A percentile compares a stretch with the other conserved stretches of the same genome.
Conservation (phyloP, 1,284 basidiomycete genomes). For the Naganishia liquefaciens region DNA sequence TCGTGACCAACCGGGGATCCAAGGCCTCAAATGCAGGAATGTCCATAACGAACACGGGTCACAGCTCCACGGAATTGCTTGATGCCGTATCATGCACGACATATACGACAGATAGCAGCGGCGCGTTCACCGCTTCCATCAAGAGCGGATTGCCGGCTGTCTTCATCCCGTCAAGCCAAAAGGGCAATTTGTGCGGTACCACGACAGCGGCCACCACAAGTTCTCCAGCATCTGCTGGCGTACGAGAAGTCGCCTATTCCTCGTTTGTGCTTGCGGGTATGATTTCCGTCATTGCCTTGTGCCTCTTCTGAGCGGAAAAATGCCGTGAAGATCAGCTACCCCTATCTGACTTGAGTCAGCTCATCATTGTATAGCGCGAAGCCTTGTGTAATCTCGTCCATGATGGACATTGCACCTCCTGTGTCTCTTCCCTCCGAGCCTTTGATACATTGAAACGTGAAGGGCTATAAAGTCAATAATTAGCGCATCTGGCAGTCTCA, state of each 20-base stretch:
- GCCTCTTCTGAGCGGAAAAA: not conserved
- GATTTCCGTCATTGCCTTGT: slow-evolving; percentile 4
- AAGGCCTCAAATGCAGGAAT: slow-evolving; percentile 39
- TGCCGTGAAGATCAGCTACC: not conserved
- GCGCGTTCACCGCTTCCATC: slow-evolving; percentile 41
- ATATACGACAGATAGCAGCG: slow-evolving; percentile 40
- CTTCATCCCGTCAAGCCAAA: slow-evolving; percentile 37
- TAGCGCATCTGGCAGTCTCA: no score
- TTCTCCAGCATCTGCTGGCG: slow-evolving; percentile 1
- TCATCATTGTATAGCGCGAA: no score
- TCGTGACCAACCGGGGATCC: slow-evolving; percentile 67
- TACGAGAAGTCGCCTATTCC: not conserved
- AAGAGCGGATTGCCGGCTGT: slow-evolving; percentile 42
- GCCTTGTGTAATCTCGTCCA: no score
- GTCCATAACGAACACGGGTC: slow-evolving; percentile 39
- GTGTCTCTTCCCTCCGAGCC: no score
- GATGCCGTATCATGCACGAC: slow-evolving; percentile 44
- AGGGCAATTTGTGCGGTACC: slow-evolving; percentile 25
- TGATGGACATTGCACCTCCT: no score
- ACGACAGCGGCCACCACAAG: not conserved
- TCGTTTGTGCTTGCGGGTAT: slow-evolving; percentile 1
- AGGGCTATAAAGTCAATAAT: no score
- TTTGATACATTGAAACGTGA: no score
- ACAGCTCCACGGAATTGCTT: slow-evolving; percentile 38
- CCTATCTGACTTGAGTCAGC: no score